Percentiles rank a stretch among this genome's conserved stretches.
These are phyloP conservation scores for Lactarius hengduanensis DNA, from an alignment of 768 basidiomycete genomes.

Conservation along the genomic window DNA sequence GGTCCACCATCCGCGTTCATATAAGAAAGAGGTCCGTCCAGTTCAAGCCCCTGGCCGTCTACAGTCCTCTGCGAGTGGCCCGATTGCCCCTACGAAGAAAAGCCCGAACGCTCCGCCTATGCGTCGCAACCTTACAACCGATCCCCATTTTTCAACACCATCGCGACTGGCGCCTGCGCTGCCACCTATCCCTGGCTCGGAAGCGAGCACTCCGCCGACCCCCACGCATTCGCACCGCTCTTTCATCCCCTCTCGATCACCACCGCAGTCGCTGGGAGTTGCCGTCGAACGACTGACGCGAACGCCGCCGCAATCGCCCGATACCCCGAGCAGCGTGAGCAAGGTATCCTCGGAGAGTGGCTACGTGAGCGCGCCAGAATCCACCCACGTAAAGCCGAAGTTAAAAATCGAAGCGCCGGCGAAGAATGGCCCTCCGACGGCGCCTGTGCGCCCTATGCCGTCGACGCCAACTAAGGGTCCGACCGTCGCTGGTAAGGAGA, in stretches of 20 bases:
- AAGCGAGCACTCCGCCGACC: conserved; percentile 58
- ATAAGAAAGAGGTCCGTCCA: conserved; percentile 13
- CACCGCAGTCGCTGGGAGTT: conserved; percentile 70
- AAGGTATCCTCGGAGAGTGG: conserved; percentile 28
- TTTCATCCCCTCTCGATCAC: conserved; percentile 52
- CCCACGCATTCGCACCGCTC: conserved; percentile 41
- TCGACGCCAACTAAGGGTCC: conserved; percentile 22
- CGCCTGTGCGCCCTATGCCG: conserved; percentile 11
- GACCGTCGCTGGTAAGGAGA: conserved; percentile 51
- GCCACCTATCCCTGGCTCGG: conserved; percentile 50
- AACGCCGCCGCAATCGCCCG: conserved; percentile 24
- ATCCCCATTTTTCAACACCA: conserved; percentile 30
- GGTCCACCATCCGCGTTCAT: conserved; percentile 16
- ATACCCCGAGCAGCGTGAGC: conserved; percentile 4
- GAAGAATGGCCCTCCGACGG: neutral
- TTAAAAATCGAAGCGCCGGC: conserved; percentile 4
- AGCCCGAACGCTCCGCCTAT: conserved; percentile 15
- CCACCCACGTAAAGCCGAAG: conserved; percentile 5
- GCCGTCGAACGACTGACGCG: conserved; percentile 63
- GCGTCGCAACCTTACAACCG: conserved; percentile 23
- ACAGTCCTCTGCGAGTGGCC: conserved; percentile 17
- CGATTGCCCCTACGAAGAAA: conserved; percentile 5
- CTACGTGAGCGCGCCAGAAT: conserved; percentile 27
- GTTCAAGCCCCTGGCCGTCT: conserved; percentile 14
- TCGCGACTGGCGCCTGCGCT: conserved; percentile 28